Evolutionary conservation across 768 basidiomycete genomes (phyloP).

Genomic region (Chiua virens): DNA sequence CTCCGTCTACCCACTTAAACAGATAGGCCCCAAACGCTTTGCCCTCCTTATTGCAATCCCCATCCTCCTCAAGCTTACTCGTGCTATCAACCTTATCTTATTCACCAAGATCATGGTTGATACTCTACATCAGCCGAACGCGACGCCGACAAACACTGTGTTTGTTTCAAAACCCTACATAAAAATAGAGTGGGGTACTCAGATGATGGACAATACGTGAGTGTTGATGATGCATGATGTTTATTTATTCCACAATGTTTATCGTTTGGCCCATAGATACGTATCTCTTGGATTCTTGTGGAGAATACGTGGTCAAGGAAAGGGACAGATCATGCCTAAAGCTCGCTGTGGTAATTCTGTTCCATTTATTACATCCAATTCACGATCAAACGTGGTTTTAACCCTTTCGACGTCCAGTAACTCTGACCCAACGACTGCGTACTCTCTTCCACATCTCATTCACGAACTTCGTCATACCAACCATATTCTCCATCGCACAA

Average conservation of each 20-base stretch:
- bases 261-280: constrained; percentile 13
- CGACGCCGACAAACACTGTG: background rate
- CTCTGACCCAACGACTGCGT: constrained; percentile 4
- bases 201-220: constrained; percentile 29
- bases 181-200: constrained; percentile 30
- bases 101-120: constrained; percentile 17
- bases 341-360: background rate
- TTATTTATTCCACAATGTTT: background rate
- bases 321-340: no score
- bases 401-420: background rate
- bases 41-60: constrained; percentile 14
- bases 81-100: constrained; percentile 16
- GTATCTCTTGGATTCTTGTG: constrained; percentile 25
- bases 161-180: constrained; percentile 25
- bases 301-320: constrained; percentile 3
- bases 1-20: constrained; percentile 15
- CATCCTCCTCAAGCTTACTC: constrained; percentile 18
- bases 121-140: constrained; percentile 6
- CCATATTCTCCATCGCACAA: constrained; percentile 12
- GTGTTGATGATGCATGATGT: background rate
- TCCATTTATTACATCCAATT: background rate
- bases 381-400: background rate
- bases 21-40: constrained; percentile 13
- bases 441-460: constrained; percentile 25
- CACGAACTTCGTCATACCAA: constrained; percentile 29